Evolutionary conservation across 1,284 basidiomycete species (phyloP).

Genomic region (Heliocybe sulcata): DNA sequence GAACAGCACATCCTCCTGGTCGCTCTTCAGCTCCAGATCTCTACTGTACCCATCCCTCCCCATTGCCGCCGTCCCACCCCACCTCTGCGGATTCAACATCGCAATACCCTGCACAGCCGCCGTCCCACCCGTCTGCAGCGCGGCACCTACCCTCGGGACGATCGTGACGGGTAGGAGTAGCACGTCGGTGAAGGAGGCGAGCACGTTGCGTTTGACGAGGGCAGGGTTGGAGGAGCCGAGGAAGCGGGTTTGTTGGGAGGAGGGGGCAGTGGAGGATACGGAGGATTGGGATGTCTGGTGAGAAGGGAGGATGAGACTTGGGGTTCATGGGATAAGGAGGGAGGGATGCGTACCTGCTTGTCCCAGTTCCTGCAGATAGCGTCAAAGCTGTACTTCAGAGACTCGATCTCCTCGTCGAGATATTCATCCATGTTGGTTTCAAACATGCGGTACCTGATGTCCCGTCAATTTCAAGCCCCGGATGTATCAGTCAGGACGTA

Average conservation of each 20-base stretch:
- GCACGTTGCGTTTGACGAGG: conserved; percentile 86
- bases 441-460: conserved; percentile 81
- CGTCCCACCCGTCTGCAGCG: conserved; percentile 59
- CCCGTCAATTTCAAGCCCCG: not conserved
- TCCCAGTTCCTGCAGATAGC: conserved; percentile 79
- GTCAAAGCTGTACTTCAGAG: conserved; percentile 70
- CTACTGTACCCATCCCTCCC: conserved; percentile 28
- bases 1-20: conserved; percentile 43
- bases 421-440: conserved; percentile 96
- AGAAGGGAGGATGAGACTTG: conserved; percentile 13
- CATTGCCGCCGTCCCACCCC: conserved; percentile 38
- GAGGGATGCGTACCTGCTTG: conserved; percentile 36
- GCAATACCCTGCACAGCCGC: conserved; percentile 80
- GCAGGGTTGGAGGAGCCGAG: conserved; percentile 85
- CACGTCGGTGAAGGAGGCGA: conserved; percentile 87
- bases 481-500: conserved; percentile 23
- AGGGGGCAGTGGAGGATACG: conserved; percentile 13
- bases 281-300: conserved; percentile 10
- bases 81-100: conserved; percentile 84
- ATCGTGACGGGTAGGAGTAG: conserved; percentile 93
- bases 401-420: conserved; percentile 87
- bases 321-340: not conserved
- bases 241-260: conserved; percentile 54
- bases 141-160: conserved; percentile 84
- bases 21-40: conserved; percentile 27